Percentiles rank a stretch among this genome's conserved stretches.
These are phyloP conservation scores for Favolaschia claudopus DNA, from an alignment of 768 basidiomycete genomes.

Conservation along the genomic window DNA sequence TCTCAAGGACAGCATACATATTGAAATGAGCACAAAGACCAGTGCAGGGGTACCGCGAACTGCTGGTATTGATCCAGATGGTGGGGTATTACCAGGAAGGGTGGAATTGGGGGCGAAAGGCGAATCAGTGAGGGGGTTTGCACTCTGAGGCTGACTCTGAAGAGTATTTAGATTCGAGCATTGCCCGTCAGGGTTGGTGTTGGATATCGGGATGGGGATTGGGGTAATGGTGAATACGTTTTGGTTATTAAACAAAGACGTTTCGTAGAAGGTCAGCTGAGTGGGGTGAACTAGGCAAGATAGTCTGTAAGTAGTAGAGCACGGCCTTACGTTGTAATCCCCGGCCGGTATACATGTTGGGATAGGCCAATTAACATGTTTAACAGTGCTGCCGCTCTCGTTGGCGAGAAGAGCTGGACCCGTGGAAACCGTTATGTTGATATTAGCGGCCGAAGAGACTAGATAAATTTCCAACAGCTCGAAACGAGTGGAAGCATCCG, in stretches of 20 bases:
- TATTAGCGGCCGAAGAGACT: slow-evolving; percentile 45
- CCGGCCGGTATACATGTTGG: slow-evolving; percentile 51
- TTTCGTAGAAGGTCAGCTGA: slow-evolving; percentile 57
- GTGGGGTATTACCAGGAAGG: not conserved
- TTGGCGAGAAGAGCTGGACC: slow-evolving; percentile 44
- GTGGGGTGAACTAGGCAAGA: too few relatives aligned
- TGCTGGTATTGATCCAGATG: too few relatives aligned
- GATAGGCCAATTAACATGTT: slow-evolving; percentile 45
- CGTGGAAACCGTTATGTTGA: slow-evolving; percentile 49
- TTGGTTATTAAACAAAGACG: slow-evolving; percentile 40
- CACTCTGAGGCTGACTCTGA: slow-evolving; percentile 43
- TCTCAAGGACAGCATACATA: too few relatives aligned
- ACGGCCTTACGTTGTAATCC: slow-evolving; percentile 49
- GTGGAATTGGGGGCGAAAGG: slow-evolving; percentile 36
- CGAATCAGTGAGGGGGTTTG: slow-evolving; percentile 39
- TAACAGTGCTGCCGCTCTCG: slow-evolving; percentile 52
- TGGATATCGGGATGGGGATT: slow-evolving; percentile 44
- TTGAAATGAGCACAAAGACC: too few relatives aligned
- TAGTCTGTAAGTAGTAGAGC: too few relatives aligned
- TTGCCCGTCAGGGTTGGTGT: slow-evolving; percentile 29
- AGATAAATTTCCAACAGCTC: slow-evolving; percentile 51
- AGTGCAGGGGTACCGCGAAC: too few relatives aligned
- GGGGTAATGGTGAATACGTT: slow-evolving; percentile 50
- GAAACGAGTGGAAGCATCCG: slow-evolving; percentile 44
- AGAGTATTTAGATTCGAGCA: slow-evolving; percentile 25